Evolutionary conservation across 2,329 filamentous ascomycete genomes (phyloP), one percentile per base, ranked within the genome.

Genomic region (Cladosporium sp.): DNA sequence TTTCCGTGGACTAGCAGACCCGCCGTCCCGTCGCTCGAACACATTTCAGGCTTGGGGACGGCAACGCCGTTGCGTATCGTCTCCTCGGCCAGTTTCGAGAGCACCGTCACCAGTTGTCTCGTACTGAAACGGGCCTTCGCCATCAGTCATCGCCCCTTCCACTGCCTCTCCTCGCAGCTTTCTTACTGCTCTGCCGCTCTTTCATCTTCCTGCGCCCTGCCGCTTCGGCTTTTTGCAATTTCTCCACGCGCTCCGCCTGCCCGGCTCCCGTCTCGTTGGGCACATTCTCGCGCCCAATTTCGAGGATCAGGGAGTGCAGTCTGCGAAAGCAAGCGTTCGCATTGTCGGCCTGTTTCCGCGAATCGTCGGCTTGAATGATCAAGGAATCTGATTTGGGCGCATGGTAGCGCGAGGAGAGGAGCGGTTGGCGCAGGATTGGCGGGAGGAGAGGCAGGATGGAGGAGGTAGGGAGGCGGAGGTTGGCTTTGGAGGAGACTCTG

Each of bases 401-500:
- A 67, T 83, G 79, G 74, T 87, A 88, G 68, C 85, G 85, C 14
- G 83, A 87, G 21, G 77, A 70, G 54, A 80, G 79, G 64, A 90
- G 79, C 32, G 80, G 73, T 54, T 76, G 70, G 74, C 88, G 86
- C 10, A 90, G 77, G 11, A 85, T 71, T 24, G 75, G 76, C 52
- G 87, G 87, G 26, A 90, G 74, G 52, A 85, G 76, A 12, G 82
- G 80, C 14, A 88, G 75, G 49, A 90, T 79, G 8, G 80, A 75
- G 28, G 81, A 77, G 60, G 87, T 76, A 21, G 85, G 80, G 38
- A 89, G 77, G 70, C 83, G 85, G 38, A 90, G 75, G n/a, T 87
- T 89, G 65, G 87, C 87, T 79, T 90, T 90, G 41, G 87, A 88
- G 74, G 87, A 88, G 69, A 88, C 85, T 81, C 87, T 89, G 75